A percentile compares a stretch with the other conserved stretches of the same genome.
phyloP scores from a whole-genome alignment of 768 basidiomycete species.

The Hypsizygus marmoreus region DNA sequence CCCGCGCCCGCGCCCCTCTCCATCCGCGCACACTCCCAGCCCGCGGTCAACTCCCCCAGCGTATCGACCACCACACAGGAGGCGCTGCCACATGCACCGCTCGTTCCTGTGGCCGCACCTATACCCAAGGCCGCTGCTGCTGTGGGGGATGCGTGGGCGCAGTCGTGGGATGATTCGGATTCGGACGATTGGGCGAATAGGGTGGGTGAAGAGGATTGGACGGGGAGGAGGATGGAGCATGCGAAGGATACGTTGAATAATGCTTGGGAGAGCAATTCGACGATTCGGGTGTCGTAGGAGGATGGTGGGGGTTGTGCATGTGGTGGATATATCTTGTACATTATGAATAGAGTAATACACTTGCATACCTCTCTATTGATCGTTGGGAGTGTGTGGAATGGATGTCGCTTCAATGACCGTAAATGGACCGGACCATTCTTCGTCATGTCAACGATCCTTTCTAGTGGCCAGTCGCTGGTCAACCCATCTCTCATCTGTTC shows the following conservation, averaged over 20 bases:
- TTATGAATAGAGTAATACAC: too few relatives aligned
- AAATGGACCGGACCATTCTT: too few relatives aligned
- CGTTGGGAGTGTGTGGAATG: too few relatives aligned
- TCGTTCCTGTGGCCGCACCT: slow-evolving; percentile 12
- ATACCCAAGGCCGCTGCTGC: slow-evolving; percentile 12
- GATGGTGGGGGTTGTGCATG: too few relatives aligned
- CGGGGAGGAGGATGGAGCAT: slow-evolving; percentile 38
- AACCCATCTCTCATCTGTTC: too few relatives aligned
- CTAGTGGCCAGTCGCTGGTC: too few relatives aligned
- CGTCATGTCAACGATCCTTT: too few relatives aligned
- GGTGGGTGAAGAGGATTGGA: slow-evolving; percentile 51
- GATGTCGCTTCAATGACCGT: too few relatives aligned
- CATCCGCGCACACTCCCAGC: slow-evolving; percentile 30
- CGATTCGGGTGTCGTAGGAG: slow-evolving; percentile 19
- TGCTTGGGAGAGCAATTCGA: slow-evolving; percentile 21
- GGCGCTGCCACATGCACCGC: slow-evolving; percentile 6
- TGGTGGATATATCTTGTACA: too few relatives aligned
- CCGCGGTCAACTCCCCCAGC: slow-evolving; percentile 36
- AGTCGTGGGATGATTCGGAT: slow-evolving; percentile 52
- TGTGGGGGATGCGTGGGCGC: slow-evolving; percentile 41
- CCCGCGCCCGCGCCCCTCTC: slow-evolving; percentile 44
- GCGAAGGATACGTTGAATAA: slow-evolving; percentile 33
- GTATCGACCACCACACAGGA: slow-evolving; percentile 12
- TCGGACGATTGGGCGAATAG: slow-evolving; percentile 54
- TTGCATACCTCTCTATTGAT: too few relatives aligned